These are phyloP conservation scores for Cytospora piceae DNA, from an alignment of 2,329 filamentous ascomycete genomes.

Conservation along the genomic window DNA sequence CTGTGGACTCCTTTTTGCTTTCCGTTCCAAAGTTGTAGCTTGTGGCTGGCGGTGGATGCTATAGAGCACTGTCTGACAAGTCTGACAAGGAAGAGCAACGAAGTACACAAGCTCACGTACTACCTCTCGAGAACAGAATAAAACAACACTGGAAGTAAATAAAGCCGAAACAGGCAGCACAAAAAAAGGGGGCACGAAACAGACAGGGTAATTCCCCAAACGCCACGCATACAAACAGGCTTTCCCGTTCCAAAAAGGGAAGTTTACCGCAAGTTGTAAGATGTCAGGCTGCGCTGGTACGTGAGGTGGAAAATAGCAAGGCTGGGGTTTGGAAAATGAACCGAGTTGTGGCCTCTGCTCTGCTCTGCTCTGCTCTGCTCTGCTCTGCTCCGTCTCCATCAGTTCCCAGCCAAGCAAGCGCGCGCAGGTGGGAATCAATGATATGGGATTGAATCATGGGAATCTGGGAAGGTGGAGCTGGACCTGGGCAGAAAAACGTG, in stretches of 20 bases:
- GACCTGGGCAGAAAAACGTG: background rate
- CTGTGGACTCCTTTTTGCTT: background rate
- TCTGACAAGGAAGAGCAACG: background rate
- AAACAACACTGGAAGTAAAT: no score
- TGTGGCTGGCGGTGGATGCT: background rate
- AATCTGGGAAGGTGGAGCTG: slow-evolving; percentile 2
- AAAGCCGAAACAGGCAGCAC: no score
- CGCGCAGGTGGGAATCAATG: background rate
- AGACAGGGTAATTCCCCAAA: no score
- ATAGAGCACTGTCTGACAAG: background rate
- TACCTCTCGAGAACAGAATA: no score
- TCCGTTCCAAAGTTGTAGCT: no score
- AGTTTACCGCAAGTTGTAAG: background rate
- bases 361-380: no score
- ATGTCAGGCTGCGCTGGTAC: background rate
- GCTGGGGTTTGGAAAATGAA: background rate
- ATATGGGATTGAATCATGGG: background rate
- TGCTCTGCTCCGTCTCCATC: no score
- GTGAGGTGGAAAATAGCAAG: background rate
- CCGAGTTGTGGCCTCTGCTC: no score
- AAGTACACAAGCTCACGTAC: background rate
- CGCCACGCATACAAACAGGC: no score
- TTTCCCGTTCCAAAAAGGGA: no score
- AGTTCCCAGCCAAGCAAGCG: no score
- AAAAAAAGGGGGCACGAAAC: no score